Conservation (phyloP, 176 grass and related monocot genomes). For the Puccinellia tenuiflora region DNA sequence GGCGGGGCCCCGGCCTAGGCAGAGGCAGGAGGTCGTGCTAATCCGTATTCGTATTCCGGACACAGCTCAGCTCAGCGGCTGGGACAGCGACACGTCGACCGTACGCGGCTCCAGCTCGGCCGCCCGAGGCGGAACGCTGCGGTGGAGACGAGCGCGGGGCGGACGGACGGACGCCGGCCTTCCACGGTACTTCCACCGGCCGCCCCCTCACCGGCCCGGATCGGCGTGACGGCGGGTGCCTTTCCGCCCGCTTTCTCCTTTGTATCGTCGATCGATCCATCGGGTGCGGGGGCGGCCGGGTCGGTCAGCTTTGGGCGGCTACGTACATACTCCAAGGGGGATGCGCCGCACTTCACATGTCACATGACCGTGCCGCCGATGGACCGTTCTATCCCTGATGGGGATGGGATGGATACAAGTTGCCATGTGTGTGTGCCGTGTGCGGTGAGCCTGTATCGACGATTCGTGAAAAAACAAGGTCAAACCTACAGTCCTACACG, state of each 20-base stretch:
- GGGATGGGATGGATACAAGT: too few species aligned
- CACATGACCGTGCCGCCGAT: neutral
- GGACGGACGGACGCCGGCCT: neutral
- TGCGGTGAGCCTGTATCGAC: too few species aligned
- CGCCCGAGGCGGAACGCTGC: neutral
- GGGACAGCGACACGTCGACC: neutral
- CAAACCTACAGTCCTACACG: too few species aligned
- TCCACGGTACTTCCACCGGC: too few species aligned
- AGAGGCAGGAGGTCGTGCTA: neutral
- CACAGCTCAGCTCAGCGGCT: slow-evolving; percentile 21
- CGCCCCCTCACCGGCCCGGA: too few species aligned
- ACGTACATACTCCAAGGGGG: too few species aligned
- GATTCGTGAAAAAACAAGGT: too few species aligned
- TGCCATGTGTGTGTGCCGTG: too few species aligned
- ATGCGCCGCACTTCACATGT: neutral
- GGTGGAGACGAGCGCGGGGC: neutral
- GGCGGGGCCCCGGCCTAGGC: too few species aligned
- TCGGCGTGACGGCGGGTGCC: too few species aligned
- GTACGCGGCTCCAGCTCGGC: too few species aligned
- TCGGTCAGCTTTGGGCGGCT: slow-evolving; percentile 65
- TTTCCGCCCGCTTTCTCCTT: neutral
- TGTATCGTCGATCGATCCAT: neutral
- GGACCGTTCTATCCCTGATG: neutral
- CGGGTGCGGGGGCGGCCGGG: slow-evolving; percentile 1
- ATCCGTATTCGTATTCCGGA: slow-evolving; percentile 14